These are phyloP conservation scores for Aegilops longissima DNA, from an alignment of 176 grass and related monocot species.

Conservation along the genomic window DNA sequence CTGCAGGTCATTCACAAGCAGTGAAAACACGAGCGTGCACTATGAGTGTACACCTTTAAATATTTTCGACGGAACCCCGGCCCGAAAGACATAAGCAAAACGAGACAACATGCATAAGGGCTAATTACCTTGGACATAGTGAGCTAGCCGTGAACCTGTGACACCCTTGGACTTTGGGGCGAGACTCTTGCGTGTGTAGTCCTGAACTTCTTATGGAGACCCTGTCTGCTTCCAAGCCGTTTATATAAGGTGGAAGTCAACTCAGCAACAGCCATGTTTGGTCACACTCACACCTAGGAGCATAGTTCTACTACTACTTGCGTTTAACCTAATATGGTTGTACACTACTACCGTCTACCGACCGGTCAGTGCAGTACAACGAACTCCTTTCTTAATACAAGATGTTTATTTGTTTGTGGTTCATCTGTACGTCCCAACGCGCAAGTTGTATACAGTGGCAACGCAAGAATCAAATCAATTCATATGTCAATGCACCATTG, in stretches of 20 bases:
- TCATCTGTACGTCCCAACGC: not conserved
- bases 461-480: not conserved
- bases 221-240: not conserved
- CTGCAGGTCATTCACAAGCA: not conserved
- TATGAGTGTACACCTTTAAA: not conserved
- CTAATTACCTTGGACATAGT: conserved; percentile 36
- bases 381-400: not conserved
- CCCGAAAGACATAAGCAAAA: not conserved
- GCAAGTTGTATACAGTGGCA: conserved; percentile 5
- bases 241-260: not conserved
- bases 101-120: not conserved
- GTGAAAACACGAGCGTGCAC: not conserved
- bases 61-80: not conserved
- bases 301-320: not conserved
- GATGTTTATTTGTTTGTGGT: not conserved
- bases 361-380: no score
- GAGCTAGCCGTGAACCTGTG: not conserved
- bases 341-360: no score
- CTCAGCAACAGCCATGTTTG: not conserved
- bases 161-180: not conserved
- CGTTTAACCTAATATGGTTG: not conserved
- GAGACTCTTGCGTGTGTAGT: not conserved
- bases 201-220: not conserved
- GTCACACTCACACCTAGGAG: conserved; percentile 17
- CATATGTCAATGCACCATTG: not conserved